Conservation (phyloP, 2,329 filamentous ascomycete species). For the Dryadomyces quercivorus region DNA sequence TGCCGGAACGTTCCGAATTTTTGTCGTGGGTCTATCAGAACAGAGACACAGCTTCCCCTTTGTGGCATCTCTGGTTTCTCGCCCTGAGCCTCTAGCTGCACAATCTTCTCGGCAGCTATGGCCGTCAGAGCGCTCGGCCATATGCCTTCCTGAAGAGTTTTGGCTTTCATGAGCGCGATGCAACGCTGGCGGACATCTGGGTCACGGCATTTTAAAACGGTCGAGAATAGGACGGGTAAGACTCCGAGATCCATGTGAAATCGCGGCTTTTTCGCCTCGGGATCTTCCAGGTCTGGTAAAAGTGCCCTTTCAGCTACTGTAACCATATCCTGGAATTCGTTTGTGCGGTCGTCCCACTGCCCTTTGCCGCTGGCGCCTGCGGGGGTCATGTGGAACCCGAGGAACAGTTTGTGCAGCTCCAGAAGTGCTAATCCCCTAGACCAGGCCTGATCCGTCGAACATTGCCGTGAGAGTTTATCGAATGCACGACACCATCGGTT, state of each 20-base stretch:
- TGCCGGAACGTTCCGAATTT: background rate
- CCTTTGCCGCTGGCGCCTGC: background rate
- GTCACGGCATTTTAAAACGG: constrained; percentile 4
- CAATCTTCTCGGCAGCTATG: constrained; percentile 1
- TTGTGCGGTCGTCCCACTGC: background rate
- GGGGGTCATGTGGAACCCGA: background rate
- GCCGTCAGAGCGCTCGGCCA: constrained; percentile 5
- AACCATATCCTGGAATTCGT: background rate
- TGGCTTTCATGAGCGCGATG: background rate
- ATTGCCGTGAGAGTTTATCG: background rate
- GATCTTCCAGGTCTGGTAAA: background rate
- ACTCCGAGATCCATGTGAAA: constrained; percentile 11
- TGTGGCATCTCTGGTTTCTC: background rate
- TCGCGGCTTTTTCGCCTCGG: background rate
- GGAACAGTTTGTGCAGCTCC: constrained; percentile 4
- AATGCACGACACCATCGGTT: constrained; percentile 1
- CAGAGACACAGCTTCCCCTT: background rate
- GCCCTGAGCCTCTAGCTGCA: background rate
- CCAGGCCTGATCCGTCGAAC: background rate
- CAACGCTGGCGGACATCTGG: constrained; percentile 4
- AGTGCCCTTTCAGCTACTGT: constrained; percentile 1
- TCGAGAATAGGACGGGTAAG: constrained; percentile 7
- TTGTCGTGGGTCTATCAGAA: background rate
- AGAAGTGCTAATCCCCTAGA: background rate
- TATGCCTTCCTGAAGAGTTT: constrained; percentile 7